Conservation (phyloP, 1,284 basidiomycete genomes). For the Tausonia pullulans region DNA sequence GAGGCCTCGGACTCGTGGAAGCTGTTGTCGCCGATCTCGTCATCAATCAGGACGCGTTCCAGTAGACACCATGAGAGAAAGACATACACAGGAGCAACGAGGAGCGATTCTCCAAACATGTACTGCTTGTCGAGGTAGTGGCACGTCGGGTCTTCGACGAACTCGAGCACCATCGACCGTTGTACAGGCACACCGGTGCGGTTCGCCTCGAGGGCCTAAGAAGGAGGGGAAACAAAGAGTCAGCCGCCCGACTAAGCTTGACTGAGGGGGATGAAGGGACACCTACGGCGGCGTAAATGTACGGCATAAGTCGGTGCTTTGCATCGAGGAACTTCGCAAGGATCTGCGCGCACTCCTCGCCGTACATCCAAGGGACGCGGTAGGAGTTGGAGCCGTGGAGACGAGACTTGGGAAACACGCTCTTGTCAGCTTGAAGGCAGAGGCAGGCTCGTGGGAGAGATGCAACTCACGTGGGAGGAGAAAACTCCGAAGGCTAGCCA, state of each 20-base stretch:
- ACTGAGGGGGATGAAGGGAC: background rate
- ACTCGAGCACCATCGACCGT: constrained; percentile 64
- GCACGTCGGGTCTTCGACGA: constrained; percentile 52
- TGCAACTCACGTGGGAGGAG: constrained; percentile 27
- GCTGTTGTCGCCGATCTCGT: background rate
- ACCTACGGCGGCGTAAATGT: constrained; percentile 52
- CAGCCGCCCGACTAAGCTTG: background rate
- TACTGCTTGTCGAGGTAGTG: constrained; percentile 51
- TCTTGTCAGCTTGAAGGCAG: background rate
- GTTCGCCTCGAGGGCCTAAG: constrained; percentile 50
- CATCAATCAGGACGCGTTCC: too few relatives aligned
- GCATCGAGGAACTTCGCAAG: constrained; percentile 54
- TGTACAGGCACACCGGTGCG: constrained; percentile 50
- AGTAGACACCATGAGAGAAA: too few relatives aligned
- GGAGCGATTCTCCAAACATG: constrained; percentile 56
- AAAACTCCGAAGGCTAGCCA: constrained; percentile 53
- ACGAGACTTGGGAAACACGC: constrained; percentile 46
- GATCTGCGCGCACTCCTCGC: constrained; percentile 42
- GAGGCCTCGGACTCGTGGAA: constrained; percentile 49
- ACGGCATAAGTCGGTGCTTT: constrained; percentile 65
- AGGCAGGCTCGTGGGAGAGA: background rate
- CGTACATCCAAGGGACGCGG: constrained; percentile 63
- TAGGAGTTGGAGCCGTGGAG: constrained; percentile 60
- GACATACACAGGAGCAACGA: constrained; percentile 55
- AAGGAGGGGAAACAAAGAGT: background rate